These are phyloP conservation scores for Penicillium tannophilum DNA, from an alignment of 495 filamentous ascomycete species.

Conservation along the genomic window DNA sequence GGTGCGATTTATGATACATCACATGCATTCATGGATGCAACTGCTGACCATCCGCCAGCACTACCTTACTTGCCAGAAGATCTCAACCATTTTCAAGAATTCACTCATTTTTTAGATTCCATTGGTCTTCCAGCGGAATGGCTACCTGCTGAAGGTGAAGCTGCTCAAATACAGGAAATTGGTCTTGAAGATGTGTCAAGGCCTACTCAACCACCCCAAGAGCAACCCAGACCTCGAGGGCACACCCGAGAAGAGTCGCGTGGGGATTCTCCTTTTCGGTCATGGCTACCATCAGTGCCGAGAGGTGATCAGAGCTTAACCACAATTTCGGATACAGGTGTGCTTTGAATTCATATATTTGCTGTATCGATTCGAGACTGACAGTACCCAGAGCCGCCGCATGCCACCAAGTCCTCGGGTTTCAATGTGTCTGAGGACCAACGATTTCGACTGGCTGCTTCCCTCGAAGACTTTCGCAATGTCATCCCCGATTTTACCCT, in stretches of 20 bases:
- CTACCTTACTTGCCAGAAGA: slow-evolving; percentile 42
- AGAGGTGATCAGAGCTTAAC: slow-evolving; percentile 41
- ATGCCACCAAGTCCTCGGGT: slow-evolving; percentile 26
- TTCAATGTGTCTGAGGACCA: slow-evolving; percentile 43
- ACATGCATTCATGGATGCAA: neutral
- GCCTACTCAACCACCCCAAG: slow-evolving; percentile 16
- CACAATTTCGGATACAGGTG: slow-evolving; percentile 39
- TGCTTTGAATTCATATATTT: slow-evolving; percentile 2
- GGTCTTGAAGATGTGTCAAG: slow-evolving; percentile 29
- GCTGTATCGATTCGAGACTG: neutral
- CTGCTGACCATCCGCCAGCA: slow-evolving; percentile 21
- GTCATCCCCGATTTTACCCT: slow-evolving; percentile 41
- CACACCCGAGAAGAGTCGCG: slow-evolving; percentile 32
- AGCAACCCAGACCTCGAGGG: slow-evolving; percentile 25
- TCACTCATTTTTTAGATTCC: slow-evolving; percentile 45
- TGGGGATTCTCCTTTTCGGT: slow-evolving; percentile 42
- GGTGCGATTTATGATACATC: slow-evolving; percentile 11
- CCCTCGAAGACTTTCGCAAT: slow-evolving; percentile 41
- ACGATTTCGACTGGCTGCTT: slow-evolving; percentile 36
- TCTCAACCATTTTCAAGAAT: slow-evolving; percentile 45
- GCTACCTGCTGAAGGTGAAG: slow-evolving; percentile 35
- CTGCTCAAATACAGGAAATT: slow-evolving; percentile 31
- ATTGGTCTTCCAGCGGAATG: slow-evolving; percentile 44
- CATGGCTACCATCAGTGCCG: slow-evolving; percentile 44
- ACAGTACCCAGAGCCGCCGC: slow-evolving; percentile 32